Conservation (phyloP, 495 filamentous ascomycete species). For the Bathelium albidoporum region DNA sequence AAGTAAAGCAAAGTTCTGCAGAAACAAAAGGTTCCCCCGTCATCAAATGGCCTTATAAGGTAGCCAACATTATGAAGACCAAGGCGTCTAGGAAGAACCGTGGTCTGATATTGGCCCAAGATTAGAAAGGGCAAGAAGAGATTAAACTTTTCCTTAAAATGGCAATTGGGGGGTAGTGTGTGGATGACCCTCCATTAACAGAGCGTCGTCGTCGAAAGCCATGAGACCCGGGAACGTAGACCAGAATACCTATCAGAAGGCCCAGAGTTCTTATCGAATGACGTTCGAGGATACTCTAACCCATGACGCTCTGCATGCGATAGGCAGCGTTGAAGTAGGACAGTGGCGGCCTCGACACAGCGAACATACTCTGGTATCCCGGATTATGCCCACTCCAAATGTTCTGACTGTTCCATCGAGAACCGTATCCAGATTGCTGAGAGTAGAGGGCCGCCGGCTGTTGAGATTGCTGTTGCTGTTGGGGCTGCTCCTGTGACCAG, state of each 20-base stretch:
- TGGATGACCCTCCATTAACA: no score
- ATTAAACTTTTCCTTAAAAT: no score
- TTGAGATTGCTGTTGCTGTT: constrained; percentile 17
- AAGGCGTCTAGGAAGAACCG: background rate
- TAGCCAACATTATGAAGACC: background rate
- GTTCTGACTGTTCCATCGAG: constrained; percentile 22
- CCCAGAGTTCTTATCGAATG: background rate
- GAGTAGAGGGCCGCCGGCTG: constrained; percentile 19
- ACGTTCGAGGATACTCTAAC: background rate
- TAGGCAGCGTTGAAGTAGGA: background rate
- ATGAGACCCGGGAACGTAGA: background rate
- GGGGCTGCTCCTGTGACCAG: constrained; percentile 19
- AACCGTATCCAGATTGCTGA: constrained; percentile 6
- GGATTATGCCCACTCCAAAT: constrained; percentile 24
- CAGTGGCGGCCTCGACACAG: background rate
- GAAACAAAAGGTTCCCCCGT: background rate
- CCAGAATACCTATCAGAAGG: background rate
- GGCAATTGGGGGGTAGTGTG: no score
- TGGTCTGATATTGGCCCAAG: background rate
- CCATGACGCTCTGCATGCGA: constrained; percentile 2
- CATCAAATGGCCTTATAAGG: background rate
- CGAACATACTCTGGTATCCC: background rate
- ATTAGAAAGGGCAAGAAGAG: no score
- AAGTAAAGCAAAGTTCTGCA: background rate
- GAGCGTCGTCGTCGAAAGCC: no score